Evolutionary conservation across 208 protist species (phyloP).

Genomic region (Acanthamoeba lenticulata): DNA sequence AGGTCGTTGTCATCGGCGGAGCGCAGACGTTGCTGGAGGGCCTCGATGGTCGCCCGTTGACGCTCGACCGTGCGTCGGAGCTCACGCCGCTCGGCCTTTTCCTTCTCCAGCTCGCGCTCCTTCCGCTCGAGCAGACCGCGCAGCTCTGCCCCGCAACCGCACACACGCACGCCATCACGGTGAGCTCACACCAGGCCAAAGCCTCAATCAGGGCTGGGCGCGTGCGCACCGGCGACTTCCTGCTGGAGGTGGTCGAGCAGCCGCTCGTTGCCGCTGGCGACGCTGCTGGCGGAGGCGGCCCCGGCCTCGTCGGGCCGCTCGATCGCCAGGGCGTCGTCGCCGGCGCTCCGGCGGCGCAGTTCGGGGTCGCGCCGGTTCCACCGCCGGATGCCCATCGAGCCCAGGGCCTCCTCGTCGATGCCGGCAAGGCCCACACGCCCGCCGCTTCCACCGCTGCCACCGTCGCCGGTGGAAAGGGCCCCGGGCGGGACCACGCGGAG

Average conservation of each 20-base stretch:
- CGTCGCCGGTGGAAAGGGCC: not conserved
- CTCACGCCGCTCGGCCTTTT: not conserved
- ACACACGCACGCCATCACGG: too few relatives aligned
- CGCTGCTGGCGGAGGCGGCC: not conserved
- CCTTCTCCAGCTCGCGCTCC: not conserved
- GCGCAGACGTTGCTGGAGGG: not conserved
- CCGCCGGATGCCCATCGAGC: not conserved
- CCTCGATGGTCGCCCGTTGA: not conserved
- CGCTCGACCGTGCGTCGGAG: not conserved
- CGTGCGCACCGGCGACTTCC: not conserved
- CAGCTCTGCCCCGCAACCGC: not conserved
- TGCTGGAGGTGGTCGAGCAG: not conserved
- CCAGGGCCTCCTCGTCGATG: not conserved
- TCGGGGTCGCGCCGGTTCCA: not conserved
- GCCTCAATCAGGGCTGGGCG: too few relatives aligned
- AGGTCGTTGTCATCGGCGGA: not conserved
- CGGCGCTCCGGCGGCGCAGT: not conserved
- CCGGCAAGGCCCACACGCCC: not conserved
- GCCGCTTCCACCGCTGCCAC: too few relatives aligned
- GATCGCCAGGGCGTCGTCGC: not conserved
- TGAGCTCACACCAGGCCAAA: too few relatives aligned
- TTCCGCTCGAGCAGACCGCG: not conserved
- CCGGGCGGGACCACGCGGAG: not conserved
- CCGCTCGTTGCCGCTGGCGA: not conserved
- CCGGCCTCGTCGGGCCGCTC: not conserved